phyloP scores from a whole-genome alignment of 2,329 filamentous ascomycete species.

The Coniella vitis region DNA sequence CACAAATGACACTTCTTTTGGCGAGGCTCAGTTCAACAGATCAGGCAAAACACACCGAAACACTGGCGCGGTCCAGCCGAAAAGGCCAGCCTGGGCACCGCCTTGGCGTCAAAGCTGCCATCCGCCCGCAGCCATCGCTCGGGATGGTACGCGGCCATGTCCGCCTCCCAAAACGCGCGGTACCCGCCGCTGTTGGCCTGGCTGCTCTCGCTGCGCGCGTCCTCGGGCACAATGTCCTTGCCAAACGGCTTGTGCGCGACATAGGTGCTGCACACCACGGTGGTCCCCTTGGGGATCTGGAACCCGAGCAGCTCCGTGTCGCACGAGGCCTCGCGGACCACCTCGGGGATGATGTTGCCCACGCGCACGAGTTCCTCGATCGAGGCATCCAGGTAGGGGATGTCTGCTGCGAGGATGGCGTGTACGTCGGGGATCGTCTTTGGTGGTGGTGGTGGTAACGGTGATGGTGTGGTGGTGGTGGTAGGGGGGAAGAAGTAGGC shows the following conservation, averaged over 20 bases:
- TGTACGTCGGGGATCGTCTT: conserved; percentile 3
- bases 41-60: conserved; percentile 11
- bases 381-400: conserved; percentile 13
- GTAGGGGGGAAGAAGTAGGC: background rate
- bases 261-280: conserved; percentile 11
- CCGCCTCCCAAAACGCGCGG: conserved; percentile 5
- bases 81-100: conserved; percentile 9
- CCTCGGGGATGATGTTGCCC: conserved; percentile 7
- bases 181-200: conserved; percentile 1
- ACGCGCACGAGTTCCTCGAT: conserved; percentile 12
- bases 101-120: conserved; percentile 9
- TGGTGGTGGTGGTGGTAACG: no score
- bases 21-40: no score
- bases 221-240: background rate
- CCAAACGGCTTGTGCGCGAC: conserved; percentile 9
- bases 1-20: no score
- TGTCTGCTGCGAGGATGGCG: conserved; percentile 7
- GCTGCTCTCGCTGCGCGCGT: conserved; percentile 4
- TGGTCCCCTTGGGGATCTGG: conserved; percentile 6
- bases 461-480: no score
- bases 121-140: conserved; percentile 10
- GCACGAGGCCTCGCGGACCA: conserved; percentile 9
- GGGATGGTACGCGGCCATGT: conserved; percentile 3
- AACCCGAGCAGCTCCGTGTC: conserved; percentile 9
- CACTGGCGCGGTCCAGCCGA: conserved; percentile 1